Conservation (phyloP, 2,329 filamentous ascomycete genomes). For the Hymenoscyphus fructigenus region DNA sequence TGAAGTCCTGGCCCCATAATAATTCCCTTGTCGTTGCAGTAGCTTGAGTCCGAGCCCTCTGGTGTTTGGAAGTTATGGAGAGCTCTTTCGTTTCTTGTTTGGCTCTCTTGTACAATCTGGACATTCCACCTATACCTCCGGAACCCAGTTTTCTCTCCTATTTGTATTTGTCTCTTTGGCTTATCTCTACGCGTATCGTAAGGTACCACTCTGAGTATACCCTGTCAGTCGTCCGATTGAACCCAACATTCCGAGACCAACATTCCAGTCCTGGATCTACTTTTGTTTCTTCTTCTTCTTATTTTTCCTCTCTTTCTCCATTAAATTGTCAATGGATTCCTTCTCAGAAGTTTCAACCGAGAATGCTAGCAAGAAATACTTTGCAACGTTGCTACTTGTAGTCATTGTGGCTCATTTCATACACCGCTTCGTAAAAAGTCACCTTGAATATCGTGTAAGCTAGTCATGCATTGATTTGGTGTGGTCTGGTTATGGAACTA, state of each 20-base stretch:
- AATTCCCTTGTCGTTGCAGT: too few species aligned
- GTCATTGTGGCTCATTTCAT: neutral
- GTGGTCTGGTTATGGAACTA: neutral
- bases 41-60: too few species aligned
- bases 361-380: neutral
- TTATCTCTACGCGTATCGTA: neutral
- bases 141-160: neutral
- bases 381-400: neutral
- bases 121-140: too few species aligned
- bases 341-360: neutral
- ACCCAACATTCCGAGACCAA: neutral
- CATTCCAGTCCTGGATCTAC: neutral
- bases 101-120: too few species aligned
- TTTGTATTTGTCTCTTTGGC: neutral
- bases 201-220: neutral
- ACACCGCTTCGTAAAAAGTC: neutral
- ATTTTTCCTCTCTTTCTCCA: neutral
- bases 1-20: too few species aligned
- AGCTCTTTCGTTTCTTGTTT: neutral
- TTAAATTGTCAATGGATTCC: neutral
- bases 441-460: conserved; percentile 3
- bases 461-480: neutral
- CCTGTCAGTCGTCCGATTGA: neutral
- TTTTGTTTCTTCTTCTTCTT: neutral
- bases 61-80: neutral